Conservation (phyloP, 495 filamentous ascomycete species). For the Tuber magnatum region DNA sequence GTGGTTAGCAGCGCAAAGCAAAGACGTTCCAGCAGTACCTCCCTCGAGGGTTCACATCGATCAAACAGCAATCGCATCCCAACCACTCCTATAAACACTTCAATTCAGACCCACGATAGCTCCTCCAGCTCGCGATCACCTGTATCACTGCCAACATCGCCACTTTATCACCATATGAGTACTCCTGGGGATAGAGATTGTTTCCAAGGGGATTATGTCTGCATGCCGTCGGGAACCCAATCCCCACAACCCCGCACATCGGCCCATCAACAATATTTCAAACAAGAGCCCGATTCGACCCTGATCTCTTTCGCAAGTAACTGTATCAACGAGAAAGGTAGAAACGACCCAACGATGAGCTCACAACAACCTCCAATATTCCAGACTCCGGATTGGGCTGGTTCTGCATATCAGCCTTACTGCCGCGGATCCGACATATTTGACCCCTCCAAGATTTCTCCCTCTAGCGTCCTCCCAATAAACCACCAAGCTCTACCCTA, state of each 20-base stretch:
- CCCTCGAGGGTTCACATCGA: conserved; percentile 26
- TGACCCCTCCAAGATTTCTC: conserved; percentile 29
- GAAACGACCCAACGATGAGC: conserved; percentile 16
- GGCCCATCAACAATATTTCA: conserved; percentile 13
- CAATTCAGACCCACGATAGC: conserved; percentile 3
- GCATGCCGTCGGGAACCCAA: conserved; percentile 21
- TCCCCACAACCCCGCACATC: conserved; percentile 3
- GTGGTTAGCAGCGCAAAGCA: conserved; percentile 31
- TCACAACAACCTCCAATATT: conserved; percentile 23
- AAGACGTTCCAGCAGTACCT: conserved; percentile 24
- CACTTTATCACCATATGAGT: conserved; percentile 11
- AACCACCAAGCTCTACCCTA: conserved; percentile 26
- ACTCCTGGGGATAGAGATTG: background rate
- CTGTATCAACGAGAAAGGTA: conserved; percentile 29
- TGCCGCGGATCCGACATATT: conserved; percentile 31
- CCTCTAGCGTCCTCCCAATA: conserved; percentile 26
- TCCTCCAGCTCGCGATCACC: conserved; percentile 32
- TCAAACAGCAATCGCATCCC: background rate
- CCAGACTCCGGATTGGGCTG: conserved; percentile 24
- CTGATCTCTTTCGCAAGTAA: conserved; percentile 31
- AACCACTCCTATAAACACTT: conserved; percentile 31
- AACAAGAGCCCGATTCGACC: conserved; percentile 31
- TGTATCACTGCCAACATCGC: conserved; percentile 29
- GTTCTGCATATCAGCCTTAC: conserved; percentile 32
- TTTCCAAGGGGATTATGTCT: conserved; percentile 6